phyloP scores from a whole-genome alignment of 306 rosid species.

The Hippophae tibetana region DNA sequence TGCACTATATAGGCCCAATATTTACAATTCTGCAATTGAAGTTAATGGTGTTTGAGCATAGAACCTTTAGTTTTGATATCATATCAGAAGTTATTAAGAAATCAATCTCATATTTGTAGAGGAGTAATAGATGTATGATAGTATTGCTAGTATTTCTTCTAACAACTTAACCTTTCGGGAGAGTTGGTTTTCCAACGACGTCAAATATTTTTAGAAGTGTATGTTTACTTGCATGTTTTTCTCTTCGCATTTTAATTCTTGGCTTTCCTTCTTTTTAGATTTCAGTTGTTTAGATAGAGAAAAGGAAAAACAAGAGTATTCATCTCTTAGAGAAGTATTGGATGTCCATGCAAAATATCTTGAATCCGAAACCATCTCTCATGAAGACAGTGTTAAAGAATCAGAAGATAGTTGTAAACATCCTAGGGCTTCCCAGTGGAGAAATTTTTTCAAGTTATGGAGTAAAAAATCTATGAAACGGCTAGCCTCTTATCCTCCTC shows the following conservation, averaged over 20 bases:
- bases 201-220: background rate
- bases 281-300: slow-evolving; percentile 48
- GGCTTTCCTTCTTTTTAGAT: slow-evolving; percentile 30
- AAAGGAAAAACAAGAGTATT: slow-evolving; percentile 45
- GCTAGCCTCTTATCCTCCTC: slow-evolving; percentile 39
- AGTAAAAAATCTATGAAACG: slow-evolving; percentile 31
- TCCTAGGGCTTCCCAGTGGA: slow-evolving; percentile 34
- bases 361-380: slow-evolving; percentile 20
- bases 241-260: background rate
- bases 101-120: no score
- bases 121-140: no score
- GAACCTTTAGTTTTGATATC: no score
- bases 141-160: no score
- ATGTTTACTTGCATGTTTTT: background rate
- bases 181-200: no score
- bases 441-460: slow-evolving; percentile 39
- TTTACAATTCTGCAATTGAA: no score
- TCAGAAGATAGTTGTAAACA: slow-evolving; percentile 15
- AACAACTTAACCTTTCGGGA: no score
- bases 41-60: no score
- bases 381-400: slow-evolving; percentile 16
- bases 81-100: no score
- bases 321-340: slow-evolving; percentile 77
- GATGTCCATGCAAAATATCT: slow-evolving; percentile 35
- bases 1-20: no score